phyloP scores from a whole-genome alignment of 371 early-diverging fungal genomes.

The Mucor circinelloides region DNA sequence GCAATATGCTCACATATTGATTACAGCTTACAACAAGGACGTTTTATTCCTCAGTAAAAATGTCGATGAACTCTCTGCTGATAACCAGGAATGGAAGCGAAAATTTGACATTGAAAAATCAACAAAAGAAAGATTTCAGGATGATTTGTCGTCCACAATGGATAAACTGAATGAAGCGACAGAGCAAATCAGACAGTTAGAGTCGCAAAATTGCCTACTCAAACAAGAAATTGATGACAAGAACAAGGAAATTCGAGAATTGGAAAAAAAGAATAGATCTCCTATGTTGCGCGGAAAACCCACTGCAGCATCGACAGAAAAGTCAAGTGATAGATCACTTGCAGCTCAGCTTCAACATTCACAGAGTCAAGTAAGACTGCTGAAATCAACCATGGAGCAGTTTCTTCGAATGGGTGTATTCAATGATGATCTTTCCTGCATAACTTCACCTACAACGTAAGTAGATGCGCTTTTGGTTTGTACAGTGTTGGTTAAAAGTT shows the following conservation, averaged over 20 bases:
- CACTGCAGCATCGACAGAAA: background rate
- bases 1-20: background rate
- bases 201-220: conserved; percentile 19
- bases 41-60: conserved; percentile 37
- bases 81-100: conserved; percentile 31
- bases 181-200: conserved; percentile 28
- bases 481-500: background rate
- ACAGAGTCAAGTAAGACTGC: conserved; percentile 41
- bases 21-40: conserved; percentile 40
- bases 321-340: conserved; percentile 9
- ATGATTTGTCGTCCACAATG: conserved; percentile 17
- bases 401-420: conserved; percentile 48
- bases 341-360: conserved; percentile 37
- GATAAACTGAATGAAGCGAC: conserved; percentile 26
- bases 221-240: conserved; percentile 25
- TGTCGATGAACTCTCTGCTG: conserved; percentile 28
- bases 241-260: conserved; percentile 11
- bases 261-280: conserved; percentile 10
- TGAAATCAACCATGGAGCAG: conserved; percentile 51
- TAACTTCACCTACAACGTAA: conserved; percentile 21
- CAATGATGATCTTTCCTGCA: conserved; percentile 23
- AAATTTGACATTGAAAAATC: conserved; percentile 36
- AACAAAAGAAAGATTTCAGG: conserved; percentile 23
- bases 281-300: conserved; percentile 5
- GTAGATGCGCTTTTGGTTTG: background rate